These are phyloP conservation scores for Wallacemonas sp. DNA, from an alignment of 208 protist species.

Conservation along the genomic window DNA sequence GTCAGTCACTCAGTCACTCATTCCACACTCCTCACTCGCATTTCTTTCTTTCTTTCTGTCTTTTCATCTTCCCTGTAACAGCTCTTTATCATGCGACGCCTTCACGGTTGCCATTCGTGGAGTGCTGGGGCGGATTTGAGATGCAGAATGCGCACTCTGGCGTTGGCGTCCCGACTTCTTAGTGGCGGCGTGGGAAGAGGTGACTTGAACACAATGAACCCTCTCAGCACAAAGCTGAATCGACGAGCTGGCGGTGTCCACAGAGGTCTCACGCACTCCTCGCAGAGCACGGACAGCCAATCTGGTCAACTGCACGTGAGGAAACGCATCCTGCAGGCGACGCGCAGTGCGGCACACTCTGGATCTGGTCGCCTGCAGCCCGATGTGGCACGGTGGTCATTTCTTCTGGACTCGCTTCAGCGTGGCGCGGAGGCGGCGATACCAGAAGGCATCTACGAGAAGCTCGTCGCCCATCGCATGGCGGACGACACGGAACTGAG, in stretches of 20 bases:
- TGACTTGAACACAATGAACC: constrained; percentile 42
- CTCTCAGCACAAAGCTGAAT: constrained; percentile 26
- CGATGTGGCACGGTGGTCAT: constrained; percentile 57
- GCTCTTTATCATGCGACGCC: background rate
- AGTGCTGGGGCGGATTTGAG: no score
- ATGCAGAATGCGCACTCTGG: no score
- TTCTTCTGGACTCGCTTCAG: constrained; percentile 55
- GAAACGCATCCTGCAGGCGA: constrained; percentile 47
- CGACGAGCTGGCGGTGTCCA: constrained; percentile 22
- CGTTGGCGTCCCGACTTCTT: constrained; percentile 13
- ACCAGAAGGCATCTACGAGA: constrained; percentile 25
- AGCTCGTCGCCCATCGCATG: constrained; percentile 21
- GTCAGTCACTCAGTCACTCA: no score
- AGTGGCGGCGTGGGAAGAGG: constrained; percentile 52
- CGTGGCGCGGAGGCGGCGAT: constrained; percentile 37
- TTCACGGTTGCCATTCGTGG: no score
- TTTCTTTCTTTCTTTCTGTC: no score
- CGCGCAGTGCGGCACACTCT: constrained; percentile 19
- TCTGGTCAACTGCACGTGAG: constrained; percentile 70
- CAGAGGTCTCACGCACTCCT: constrained; percentile 49
- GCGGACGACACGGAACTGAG: constrained; percentile 12
- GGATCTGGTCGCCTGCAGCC: constrained; percentile 27
- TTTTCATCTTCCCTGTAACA: background rate
- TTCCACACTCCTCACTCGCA: no score
- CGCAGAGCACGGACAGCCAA: constrained; percentile 60